Evolutionary conservation across 768 basidiomycete species (phyloP).

Genomic region (Lentinula detonsa): DNA sequence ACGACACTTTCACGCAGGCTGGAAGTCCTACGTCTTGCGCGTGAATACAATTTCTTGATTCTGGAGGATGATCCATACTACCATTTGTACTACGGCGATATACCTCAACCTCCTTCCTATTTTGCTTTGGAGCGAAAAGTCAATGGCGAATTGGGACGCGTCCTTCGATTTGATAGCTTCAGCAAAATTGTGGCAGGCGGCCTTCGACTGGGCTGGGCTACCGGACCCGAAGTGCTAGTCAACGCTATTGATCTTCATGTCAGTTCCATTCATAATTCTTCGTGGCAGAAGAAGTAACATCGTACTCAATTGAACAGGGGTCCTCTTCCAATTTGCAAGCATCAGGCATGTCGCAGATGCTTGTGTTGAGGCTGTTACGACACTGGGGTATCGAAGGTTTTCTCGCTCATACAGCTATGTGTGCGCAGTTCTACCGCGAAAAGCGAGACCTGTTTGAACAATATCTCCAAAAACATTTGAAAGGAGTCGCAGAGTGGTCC

Average conservation of each 20-base stretch:
- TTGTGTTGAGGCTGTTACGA: conserved; percentile 50
- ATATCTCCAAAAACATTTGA: conserved; percentile 68
- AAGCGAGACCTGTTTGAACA: conserved; percentile 74
- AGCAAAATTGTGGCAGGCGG: conserved; percentile 81
- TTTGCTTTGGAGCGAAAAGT: conserved; percentile 67
- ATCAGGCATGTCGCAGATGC: conserved; percentile 56
- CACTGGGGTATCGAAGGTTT: conserved; percentile 79
- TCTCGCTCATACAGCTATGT: conserved; percentile 54
- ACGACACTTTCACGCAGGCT: conserved; percentile 61
- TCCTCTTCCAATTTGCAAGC: conserved; percentile 60
- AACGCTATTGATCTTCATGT: conserved; percentile 68
- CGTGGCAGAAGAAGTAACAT: background rate
- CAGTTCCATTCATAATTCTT: conserved; percentile 17
- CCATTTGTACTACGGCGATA: conserved; percentile 67
- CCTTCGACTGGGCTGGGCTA: conserved; percentile 74
- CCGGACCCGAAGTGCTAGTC: conserved; percentile 66
- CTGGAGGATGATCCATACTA: conserved; percentile 85
- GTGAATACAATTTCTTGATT: conserved; percentile 72
- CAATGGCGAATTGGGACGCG: conserved; percentile 55
- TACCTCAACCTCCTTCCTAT: conserved; percentile 66
- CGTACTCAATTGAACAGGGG: conserved; percentile 38
- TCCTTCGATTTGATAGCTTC: conserved; percentile 85
- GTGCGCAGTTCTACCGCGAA: conserved; percentile 64
- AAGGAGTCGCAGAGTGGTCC: conserved; percentile 67
- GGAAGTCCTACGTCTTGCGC: conserved; percentile 65